Evolutionary conservation across 2,329 filamentous ascomycete genomes (phyloP).

Genomic region (Tolypocladium sp.): DNA sequence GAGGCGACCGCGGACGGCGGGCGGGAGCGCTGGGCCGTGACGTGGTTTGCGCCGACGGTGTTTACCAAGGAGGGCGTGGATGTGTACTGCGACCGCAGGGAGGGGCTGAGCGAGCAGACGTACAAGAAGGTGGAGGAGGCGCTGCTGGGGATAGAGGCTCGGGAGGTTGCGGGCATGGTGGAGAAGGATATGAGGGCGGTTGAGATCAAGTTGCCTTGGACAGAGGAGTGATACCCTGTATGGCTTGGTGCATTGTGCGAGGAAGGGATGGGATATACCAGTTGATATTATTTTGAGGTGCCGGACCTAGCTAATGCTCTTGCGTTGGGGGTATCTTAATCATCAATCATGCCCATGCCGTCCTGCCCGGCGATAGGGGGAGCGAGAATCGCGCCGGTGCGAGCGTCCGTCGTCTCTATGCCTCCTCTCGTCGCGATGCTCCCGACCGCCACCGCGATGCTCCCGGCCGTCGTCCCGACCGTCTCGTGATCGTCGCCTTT

Average conservation of each 20-base stretch:
- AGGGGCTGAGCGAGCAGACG: conserved; percentile 50
- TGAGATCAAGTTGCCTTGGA: conserved; percentile 43
- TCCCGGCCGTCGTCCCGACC: conserved; percentile 6
- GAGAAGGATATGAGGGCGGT: conserved; percentile 40
- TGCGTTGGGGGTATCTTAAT: conserved; percentile 8
- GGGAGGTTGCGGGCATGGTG: conserved; percentile 42
- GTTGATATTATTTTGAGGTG: neutral
- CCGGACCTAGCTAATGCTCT: neutral
- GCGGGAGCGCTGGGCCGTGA: conserved; percentile 63
- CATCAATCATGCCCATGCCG: conserved; percentile 7
- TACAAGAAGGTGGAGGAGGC: conserved; percentile 46
- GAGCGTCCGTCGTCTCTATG: conserved; percentile 7
- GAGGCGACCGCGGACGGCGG: conserved; percentile 25
- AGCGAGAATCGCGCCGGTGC: conserved; percentile 8
- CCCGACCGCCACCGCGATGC: conserved; percentile 4
- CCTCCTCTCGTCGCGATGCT: conserved; percentile 6
- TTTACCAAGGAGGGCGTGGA: conserved; percentile 80
- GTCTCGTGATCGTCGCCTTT: conserved; percentile 6
- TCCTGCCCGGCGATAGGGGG: conserved; percentile 5
- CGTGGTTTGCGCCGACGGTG: conserved; percentile 73
- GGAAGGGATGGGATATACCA: too few species aligned
- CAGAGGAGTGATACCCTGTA: conserved; percentile 12
- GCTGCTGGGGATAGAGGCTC: conserved; percentile 36
- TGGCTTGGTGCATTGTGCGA: neutral
- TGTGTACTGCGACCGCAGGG: conserved; percentile 57